phyloP scores from a whole-genome alignment of 2,329 filamentous ascomycete species.

The Botrytis porri region DNA sequence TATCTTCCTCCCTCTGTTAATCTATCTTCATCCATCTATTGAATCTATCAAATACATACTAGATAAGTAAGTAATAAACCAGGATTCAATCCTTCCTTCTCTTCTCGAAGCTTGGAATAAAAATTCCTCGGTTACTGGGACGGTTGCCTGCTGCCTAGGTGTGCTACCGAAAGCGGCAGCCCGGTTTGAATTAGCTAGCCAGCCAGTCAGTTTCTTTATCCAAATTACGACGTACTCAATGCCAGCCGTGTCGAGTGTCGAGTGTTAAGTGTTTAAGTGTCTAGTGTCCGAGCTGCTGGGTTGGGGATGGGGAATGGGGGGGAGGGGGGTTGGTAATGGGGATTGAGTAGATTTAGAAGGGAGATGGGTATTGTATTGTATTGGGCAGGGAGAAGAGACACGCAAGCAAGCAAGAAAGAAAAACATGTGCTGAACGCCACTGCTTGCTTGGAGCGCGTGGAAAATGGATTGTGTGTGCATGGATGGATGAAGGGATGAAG shows the following conservation, averaged over 20 bases:
- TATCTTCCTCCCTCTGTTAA: neutral
- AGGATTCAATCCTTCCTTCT: neutral
- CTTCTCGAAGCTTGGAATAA: neutral
- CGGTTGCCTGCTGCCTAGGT: slow-evolving; percentile 4
- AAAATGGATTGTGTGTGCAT: neutral
- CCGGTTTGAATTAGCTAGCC: neutral
- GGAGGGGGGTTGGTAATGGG: no score
- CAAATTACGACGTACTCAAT: neutral
- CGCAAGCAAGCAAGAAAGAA: no score
- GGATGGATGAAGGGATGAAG: neutral
- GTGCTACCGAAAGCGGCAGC: neutral
- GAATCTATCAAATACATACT: neutral
- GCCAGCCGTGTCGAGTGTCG: neutral
- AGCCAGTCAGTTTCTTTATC: neutral
- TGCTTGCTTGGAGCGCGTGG: neutral
- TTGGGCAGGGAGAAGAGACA: neutral
- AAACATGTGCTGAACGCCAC: neutral
- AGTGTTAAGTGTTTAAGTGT: no score
- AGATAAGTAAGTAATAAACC: neutral
- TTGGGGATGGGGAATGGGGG: neutral
- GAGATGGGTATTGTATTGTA: neutral
- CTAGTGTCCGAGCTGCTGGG: neutral
- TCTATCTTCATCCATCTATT: no score
- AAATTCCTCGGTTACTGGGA: neutral
- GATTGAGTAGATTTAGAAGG: neutral